These are phyloP conservation scores for Penicillium angulare DNA, from an alignment of 495 filamentous ascomycete genomes.

Conservation along the genomic window DNA sequence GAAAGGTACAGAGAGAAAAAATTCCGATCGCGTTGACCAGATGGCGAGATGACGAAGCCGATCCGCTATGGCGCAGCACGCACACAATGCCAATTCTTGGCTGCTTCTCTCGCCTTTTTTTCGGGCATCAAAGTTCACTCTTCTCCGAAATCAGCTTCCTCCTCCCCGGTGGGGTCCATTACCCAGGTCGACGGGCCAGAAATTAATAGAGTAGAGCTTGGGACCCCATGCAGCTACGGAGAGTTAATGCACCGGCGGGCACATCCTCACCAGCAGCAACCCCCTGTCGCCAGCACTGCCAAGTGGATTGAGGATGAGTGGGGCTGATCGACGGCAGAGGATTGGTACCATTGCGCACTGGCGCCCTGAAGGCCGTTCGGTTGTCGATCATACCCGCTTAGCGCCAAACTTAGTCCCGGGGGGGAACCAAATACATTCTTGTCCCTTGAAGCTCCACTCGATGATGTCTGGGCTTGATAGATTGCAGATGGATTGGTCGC, in stretches of 20 bases:
- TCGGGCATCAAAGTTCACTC: background rate
- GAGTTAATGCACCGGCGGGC: slow-evolving; percentile 1
- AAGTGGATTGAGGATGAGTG: slow-evolving; percentile 15
- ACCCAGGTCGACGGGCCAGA: too few relatives aligned
- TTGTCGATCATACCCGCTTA: slow-evolving; percentile 25
- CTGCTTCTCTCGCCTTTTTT: slow-evolving; percentile 2
- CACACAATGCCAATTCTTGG: slow-evolving; percentile 11
- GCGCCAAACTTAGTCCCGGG: slow-evolving; percentile 18
- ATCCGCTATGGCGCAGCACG: background rate
- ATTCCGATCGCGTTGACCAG: background rate
- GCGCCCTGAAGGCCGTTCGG: slow-evolving; percentile 16
- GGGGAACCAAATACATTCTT: slow-evolving; percentile 16
- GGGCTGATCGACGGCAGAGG: slow-evolving; percentile 21
- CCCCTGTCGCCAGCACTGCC: slow-evolving; percentile 8
- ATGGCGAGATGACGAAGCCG: background rate
- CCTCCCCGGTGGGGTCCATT: background rate
- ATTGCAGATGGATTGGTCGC: slow-evolving; percentile 13
- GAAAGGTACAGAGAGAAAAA: too few relatives aligned
- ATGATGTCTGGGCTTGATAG: slow-evolving; percentile 12
- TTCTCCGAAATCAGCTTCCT: background rate
- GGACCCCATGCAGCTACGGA: too few relatives aligned
- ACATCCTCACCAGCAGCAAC: too few relatives aligned
- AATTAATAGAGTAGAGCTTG: too few relatives aligned
- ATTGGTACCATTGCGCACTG: slow-evolving; percentile 17
- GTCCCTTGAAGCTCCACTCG: slow-evolving; percentile 14